A percentile compares a stretch with the other conserved stretches of the same genome.
Conservation (phyloP, 106 monocot species). For the Dendrobium officinale region DNA sequence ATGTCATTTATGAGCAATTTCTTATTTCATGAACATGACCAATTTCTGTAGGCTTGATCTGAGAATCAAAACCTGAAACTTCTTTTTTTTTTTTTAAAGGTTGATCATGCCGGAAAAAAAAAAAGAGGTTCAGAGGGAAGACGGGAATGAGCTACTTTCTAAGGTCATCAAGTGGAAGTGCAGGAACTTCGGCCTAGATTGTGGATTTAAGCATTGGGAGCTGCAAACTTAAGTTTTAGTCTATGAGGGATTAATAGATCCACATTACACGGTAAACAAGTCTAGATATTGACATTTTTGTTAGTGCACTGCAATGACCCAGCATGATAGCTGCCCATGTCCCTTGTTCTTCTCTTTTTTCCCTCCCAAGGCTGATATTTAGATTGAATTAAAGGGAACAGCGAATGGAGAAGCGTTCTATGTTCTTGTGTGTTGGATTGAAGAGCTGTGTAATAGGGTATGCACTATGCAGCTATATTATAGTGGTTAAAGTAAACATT, state of each 20-base stretch:
- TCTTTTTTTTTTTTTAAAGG: too few relatives aligned
- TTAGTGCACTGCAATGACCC: not conserved
- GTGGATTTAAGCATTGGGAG: not conserved
- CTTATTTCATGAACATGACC: too few relatives aligned
- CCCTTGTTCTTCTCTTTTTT: not conserved
- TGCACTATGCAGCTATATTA: too few relatives aligned
- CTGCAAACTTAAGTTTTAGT: not conserved
- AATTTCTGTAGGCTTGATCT: too few relatives aligned
- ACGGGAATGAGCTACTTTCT: not conserved
- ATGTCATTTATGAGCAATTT: too few relatives aligned
- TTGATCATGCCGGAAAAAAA: too few relatives aligned
- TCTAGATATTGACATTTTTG: not conserved
- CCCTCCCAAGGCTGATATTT: not conserved
- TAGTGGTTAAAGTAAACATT: too few relatives aligned
- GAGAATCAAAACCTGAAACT: too few relatives aligned
- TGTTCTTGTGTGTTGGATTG: too few relatives aligned
- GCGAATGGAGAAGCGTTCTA: too few relatives aligned
- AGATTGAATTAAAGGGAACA: not conserved
- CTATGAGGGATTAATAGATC: not conserved
- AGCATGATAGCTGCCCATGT: not conserved
- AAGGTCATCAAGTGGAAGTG: not conserved
- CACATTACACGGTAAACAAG: not conserved
- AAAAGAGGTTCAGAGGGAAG: not conserved
- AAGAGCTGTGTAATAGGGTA: too few relatives aligned
- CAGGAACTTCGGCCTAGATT: not conserved